phyloP scores from a whole-genome alignment of 2,329 filamentous ascomycete species.

The Lanzia echinophila region DNA sequence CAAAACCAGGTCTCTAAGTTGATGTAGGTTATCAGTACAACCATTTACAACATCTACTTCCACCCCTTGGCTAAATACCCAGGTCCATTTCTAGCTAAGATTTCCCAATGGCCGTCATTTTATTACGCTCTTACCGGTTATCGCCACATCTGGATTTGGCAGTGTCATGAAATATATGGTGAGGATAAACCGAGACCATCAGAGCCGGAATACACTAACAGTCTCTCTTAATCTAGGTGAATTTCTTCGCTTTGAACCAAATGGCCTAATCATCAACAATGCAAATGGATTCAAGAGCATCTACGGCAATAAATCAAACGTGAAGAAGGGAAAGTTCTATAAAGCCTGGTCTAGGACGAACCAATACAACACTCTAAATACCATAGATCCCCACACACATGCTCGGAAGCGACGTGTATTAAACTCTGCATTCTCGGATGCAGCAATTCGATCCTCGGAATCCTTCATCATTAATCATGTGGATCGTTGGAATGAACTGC shows the following conservation, averaged over 20 bases:
- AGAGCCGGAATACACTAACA: no score
- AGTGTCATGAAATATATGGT: slow-evolving; percentile 31
- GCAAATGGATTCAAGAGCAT: background rate
- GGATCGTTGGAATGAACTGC: background rate
- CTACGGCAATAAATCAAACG: background rate
- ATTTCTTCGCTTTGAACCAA: background rate
- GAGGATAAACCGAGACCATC: no score
- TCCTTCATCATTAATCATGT: background rate
- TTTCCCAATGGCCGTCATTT: slow-evolving; percentile 22
- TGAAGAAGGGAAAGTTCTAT: background rate
- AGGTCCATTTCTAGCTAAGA: slow-evolving; percentile 22
- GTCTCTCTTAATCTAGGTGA: background rate
- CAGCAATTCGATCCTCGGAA: background rate
- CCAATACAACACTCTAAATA: background rate
- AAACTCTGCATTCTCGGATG: background rate
- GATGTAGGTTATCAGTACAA: background rate
- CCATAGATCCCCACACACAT: background rate
- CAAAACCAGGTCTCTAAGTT: no score
- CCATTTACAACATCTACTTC: slow-evolving; percentile 12
- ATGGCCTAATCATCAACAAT: background rate
- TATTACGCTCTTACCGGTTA: slow-evolving; percentile 31
- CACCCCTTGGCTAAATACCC: slow-evolving; percentile 9
- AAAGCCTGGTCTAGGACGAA: background rate
- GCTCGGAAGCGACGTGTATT: background rate
- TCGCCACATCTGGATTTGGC: slow-evolving; percentile 28